Evolutionary conservation across 306 rosid species (phyloP).

Genomic region (Cucumis melo): DNA sequence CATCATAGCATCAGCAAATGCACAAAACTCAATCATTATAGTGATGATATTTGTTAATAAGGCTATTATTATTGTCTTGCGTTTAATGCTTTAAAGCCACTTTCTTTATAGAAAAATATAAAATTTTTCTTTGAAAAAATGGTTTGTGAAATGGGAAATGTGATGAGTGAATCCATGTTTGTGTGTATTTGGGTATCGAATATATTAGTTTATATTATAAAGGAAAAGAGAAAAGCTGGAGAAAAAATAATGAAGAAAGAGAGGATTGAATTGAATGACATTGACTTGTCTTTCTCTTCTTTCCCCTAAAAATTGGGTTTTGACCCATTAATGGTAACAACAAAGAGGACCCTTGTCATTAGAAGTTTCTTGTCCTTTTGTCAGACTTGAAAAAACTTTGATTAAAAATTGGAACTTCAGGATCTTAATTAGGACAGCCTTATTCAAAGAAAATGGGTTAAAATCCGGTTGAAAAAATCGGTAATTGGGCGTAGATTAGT

Average conservation of each 20-base stretch:
- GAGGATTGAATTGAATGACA: background rate
- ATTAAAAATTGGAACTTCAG: background rate
- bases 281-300: slow-evolving; percentile 9
- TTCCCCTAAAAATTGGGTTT: slow-evolving; percentile 24
- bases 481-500: slow-evolving; percentile 29
- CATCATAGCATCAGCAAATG: background rate
- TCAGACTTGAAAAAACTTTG: slow-evolving; percentile 6
- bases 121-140: too few relatives aligned
- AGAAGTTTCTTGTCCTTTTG: slow-evolving; percentile 20
- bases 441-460: background rate
- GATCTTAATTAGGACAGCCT: background rate
- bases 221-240: background rate
- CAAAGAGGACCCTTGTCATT: slow-evolving; percentile 25
- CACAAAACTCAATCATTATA: background rate
- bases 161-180: background rate
- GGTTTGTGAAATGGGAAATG: background rate
- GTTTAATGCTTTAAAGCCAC: background rate
- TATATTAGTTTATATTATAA: background rate
- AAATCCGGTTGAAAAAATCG: slow-evolving; percentile 22
- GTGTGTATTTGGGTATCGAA: background rate
- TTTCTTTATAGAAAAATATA: background rate
- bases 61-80: background rate
- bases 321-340: slow-evolving; percentile 28
- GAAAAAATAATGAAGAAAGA: background rate
- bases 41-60: slow-evolving; percentile 1